phyloP scores from a whole-genome alignment of 192 early-diverging fungal genomes.

The Mortierella hygrophila region DNA sequence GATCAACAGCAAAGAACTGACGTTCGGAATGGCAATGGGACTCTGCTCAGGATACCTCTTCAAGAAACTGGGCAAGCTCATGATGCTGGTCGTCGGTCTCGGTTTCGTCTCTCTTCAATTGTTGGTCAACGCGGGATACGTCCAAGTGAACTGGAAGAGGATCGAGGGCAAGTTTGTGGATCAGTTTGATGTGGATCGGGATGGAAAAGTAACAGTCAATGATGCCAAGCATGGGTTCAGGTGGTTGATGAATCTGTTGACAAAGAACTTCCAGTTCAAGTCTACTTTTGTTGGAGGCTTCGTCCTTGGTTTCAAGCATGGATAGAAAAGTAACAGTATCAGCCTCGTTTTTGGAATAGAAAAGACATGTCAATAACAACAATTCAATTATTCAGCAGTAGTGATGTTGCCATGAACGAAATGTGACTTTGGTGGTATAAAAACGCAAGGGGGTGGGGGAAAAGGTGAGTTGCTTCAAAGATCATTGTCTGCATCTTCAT shows the following conservation, averaged over 20 bases:
- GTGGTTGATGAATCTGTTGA: conserved; percentile 55
- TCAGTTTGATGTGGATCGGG: conserved; percentile 54
- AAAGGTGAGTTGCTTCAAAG: too few species aligned
- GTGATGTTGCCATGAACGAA: too few species aligned
- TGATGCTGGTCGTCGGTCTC: conserved; percentile 58
- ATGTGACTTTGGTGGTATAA: too few species aligned
- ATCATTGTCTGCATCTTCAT: too few species aligned
- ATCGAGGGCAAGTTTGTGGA: conserved; percentile 52
- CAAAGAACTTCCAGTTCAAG: conserved; percentile 66
- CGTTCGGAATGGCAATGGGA: conserved; percentile 62
- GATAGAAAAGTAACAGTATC: conserved; percentile 26
- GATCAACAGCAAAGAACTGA: conserved; percentile 56
- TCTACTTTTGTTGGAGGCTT: conserved; percentile 62
- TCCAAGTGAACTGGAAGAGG: conserved; percentile 59
- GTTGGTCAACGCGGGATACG: conserved; percentile 54
- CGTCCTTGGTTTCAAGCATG: conserved; percentile 60
- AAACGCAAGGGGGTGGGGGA: too few species aligned
- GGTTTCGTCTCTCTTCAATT: conserved; percentile 63
- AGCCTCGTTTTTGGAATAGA: too few species aligned
- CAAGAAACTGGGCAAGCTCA: conserved; percentile 64
- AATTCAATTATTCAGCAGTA: too few species aligned
- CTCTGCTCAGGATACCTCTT: conserved; percentile 63
- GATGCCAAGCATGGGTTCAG: conserved; percentile 53
- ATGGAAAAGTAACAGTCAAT: conserved; percentile 57
- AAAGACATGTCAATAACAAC: too few species aligned